Evolutionary conservation across 2,329 filamentous ascomycete genomes (phyloP).

Genomic region (Neofusicoccum ribis): DNA sequence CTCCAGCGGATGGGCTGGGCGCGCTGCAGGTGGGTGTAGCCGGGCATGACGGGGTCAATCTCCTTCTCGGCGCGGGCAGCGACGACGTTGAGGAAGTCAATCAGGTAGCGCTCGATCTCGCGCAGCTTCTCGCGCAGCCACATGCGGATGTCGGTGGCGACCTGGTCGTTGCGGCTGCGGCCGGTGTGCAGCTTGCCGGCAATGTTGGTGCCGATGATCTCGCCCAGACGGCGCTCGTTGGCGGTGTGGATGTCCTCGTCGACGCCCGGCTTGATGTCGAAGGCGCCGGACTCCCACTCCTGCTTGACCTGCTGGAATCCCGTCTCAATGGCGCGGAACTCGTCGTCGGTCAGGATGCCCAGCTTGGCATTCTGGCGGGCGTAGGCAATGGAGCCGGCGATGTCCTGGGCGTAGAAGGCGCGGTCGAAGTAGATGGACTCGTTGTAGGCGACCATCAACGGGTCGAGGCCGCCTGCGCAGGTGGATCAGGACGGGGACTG

Average conservation of each 20-base stretch:
- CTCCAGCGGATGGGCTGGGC: slow-evolving; percentile 79
- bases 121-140: slow-evolving; percentile 78
- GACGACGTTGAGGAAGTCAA: slow-evolving; percentile 69
- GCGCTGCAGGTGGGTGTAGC: slow-evolving; percentile 84
- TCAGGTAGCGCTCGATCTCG: slow-evolving; percentile 67
- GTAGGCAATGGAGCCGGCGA: slow-evolving; percentile 77
- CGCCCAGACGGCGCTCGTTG: slow-evolving; percentile 60
- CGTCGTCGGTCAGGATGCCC: slow-evolving; percentile 70
- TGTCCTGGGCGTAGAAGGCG: slow-evolving; percentile 76
- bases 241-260: slow-evolving; percentile 59
- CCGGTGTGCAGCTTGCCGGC: slow-evolving; percentile 88
- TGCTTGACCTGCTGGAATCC: slow-evolving; percentile 63
- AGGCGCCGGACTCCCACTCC: slow-evolving; percentile 49
- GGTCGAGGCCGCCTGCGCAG: slow-evolving; percentile 71
- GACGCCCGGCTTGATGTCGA: slow-evolving; percentile 48
- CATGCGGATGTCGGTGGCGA: slow-evolving; percentile 85
- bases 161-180: slow-evolving; percentile 85
- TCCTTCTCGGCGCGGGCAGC: slow-evolving; percentile 70
- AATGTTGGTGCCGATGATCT: slow-evolving; percentile 82
- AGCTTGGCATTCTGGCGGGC: slow-evolving; percentile 75
- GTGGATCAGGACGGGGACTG: background rate
- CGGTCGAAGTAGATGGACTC: slow-evolving; percentile 77
- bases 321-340: slow-evolving; percentile 72
- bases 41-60: slow-evolving; percentile 78
- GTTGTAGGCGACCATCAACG: slow-evolving; percentile 85